Base-by-base conservation (phyloP, 768 basidiomycete species). In the Lactifluus pinguis region DNA sequence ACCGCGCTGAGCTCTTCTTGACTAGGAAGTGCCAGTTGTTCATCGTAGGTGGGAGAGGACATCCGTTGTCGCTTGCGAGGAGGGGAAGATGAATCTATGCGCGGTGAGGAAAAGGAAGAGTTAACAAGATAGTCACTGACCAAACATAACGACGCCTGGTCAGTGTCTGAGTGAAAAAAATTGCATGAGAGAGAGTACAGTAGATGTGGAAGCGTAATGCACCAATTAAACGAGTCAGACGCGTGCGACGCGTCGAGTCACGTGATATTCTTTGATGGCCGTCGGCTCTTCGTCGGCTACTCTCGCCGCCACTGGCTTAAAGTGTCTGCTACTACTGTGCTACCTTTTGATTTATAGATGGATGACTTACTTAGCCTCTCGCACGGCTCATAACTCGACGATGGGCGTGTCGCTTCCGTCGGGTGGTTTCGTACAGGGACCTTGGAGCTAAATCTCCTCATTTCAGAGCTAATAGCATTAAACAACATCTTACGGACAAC, bases 31-130 rank as follows among this genome's bases (percentile, higher is more conserved):
- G 79, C 79, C 7, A 65, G 34, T 34, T 61, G 65, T 10, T 61
- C 63, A 6, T 85, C 85, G 59, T 82, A 83, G 19, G 79, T 79
- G 4, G 85, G 84, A 1, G 83, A 85, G 3, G 84, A 83, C 55
- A 85, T 75, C 34, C 85, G 76, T 66, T 79, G 79, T 29, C 82
- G 77, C 70, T 87, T 87, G 44, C 75, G 74, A 10, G 74, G 68
- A n/a, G 80, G 81, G 6, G 79, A 81, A 45, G 52, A 49, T 48
- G 63, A 54, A 49, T 49, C 67, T 62, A 58, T 62, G 44, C 55
- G 50, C 4, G 44, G 36, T 61, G 25, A 61, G 60, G 4, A 15
- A 0, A 44, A n/a, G 15, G 32, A 49, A 44, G n/a, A 32, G 9
- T 3, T 21, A 10, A 4, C 19, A 41, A 42, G 14, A 19, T 13